Evolutionary conservation across 2,329 filamentous ascomycete genomes (phyloP), one percentile per base, ranked within the genome.

Genomic region (Phialocephala sp.): DNA sequence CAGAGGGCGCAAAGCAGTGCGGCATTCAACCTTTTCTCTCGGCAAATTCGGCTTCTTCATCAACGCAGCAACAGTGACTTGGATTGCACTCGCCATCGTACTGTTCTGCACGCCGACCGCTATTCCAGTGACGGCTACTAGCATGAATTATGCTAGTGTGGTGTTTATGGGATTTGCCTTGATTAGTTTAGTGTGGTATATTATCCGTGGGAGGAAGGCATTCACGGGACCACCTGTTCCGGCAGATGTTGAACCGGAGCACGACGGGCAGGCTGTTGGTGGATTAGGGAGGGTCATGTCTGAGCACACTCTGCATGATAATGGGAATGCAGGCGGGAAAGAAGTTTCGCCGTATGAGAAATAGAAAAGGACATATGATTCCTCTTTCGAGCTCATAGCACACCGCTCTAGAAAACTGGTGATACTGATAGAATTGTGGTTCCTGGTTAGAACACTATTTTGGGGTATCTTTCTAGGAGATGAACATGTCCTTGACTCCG

Each of bases 91-190:
- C 20, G 85, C 90, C 1, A 84, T 92, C 18, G 84, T 91, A 63
- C 79, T 94, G 54, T 94, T 93, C 80, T 93, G 89, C 75, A 91
- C 94, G 89, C 91, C 88, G 2, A 84, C 86, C 6, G 82, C 84
- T 2, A 75, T 90, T 11, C 84, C 87, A 0, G 86, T 89, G 2
- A 80, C 81, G 12, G 75, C 87, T 4, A 76, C 76, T 14, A 81
- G 78, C 20, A 90, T 90, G 87, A 90, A 90, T 76, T 90, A 90
- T 73, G 87, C 88, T 2, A 86, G 83, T 20, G 87, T 87, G 8
- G 88, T 90, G 6, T 90, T 90, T 76, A 83, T 85, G 3, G 87
- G 84, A 0, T 90, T 90, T 65, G 88, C 83, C 0, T 69, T 77
- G 15, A 85, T 90, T 66, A 88, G 86, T 59, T 76, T 88, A 12